A percentile compares a stretch with the other conserved stretches of the same genome.
Conservation (phyloP, 2,329 filamentous ascomycete species). For the Apiospora koreana region DNA sequence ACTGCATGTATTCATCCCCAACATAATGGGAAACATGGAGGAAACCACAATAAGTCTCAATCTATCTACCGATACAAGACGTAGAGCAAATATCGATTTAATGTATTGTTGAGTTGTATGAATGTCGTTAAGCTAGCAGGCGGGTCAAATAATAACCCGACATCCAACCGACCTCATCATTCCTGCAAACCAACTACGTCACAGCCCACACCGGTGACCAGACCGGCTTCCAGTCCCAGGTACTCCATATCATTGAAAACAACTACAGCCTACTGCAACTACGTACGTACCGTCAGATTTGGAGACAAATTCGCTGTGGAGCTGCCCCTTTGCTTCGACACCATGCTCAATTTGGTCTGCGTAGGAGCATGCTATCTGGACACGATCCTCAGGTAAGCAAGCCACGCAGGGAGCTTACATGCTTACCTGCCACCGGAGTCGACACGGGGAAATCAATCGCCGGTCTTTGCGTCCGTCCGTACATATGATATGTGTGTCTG, state of each 20-base stretch:
- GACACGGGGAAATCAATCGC: neutral
- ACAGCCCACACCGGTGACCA: slow-evolving; percentile 2
- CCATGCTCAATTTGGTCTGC: slow-evolving; percentile 60
- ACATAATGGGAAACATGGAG: neutral
- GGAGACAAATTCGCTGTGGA: neutral
- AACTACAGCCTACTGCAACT: neutral
- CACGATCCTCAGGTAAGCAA: slow-evolving; percentile 64
- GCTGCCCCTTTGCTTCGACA: neutral
- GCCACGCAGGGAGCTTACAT: slow-evolving; percentile 17
- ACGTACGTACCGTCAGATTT: neutral
- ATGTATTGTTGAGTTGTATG: neutral
- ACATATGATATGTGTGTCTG: neutral
- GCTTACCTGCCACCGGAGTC: neutral
- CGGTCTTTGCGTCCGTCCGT: neutral
- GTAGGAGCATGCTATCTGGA: slow-evolving; percentile 72
- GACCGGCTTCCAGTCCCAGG: neutral
- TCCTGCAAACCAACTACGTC: neutral
- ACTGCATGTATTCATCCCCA: neutral
- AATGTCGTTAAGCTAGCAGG: neutral
- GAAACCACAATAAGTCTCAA: neutral
- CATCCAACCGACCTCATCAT: neutral
- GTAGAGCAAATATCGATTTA: neutral
- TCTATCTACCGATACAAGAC: neutral
- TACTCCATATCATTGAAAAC: neutral
- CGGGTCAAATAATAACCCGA: neutral